phyloP scores from a whole-genome alignment of 2,329 filamentous ascomycete species.

The Laburnicola sp. region DNA sequence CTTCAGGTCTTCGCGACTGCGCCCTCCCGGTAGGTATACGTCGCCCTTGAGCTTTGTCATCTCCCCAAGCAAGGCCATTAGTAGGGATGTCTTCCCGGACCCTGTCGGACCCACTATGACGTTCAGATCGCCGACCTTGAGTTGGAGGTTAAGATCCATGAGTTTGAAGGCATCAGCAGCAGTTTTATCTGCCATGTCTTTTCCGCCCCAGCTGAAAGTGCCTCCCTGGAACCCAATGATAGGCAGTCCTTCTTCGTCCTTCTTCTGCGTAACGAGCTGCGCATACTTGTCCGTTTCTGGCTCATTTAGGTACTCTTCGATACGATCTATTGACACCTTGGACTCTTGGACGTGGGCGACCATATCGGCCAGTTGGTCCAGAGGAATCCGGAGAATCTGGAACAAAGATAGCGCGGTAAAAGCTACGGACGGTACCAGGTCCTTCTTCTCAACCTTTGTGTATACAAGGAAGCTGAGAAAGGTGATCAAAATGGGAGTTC shows the following conservation, averaged over 20 bases:
- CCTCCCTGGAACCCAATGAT: constrained; percentile 83
- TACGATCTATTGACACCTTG: constrained; percentile 94
- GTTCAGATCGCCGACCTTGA: constrained; percentile 83
- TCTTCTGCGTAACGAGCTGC: constrained; percentile 73
- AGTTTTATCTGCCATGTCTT: constrained; percentile 56
- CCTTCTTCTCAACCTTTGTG: constrained; percentile 85
- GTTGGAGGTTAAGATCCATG: constrained; percentile 80
- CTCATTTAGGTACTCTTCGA: constrained; percentile 90
- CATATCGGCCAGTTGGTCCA: constrained; percentile 98
- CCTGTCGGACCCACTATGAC: constrained; percentile 92
- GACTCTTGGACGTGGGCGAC: constrained; percentile 97
- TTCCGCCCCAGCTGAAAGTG: constrained; percentile 85
- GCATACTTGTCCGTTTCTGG: constrained; percentile 95
- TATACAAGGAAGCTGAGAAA: constrained; percentile 96
- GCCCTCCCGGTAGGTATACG: constrained; percentile 83
- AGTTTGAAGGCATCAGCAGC: constrained; percentile 71
- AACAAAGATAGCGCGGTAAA: constrained; percentile 97
- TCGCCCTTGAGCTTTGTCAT: constrained; percentile 84
- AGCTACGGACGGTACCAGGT: constrained; percentile 85
- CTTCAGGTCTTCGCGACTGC: constrained; percentile 80
- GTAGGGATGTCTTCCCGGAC: constrained; percentile 89
- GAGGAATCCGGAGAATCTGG: constrained; percentile 84
- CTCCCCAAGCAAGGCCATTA: constrained; percentile 95
- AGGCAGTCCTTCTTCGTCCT: constrained; percentile 68
- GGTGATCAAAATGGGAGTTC: constrained; percentile 90